Evolutionary conservation across 106 monocot species (phyloP).

Genomic region (Dioscorea dumetorum): DNA sequence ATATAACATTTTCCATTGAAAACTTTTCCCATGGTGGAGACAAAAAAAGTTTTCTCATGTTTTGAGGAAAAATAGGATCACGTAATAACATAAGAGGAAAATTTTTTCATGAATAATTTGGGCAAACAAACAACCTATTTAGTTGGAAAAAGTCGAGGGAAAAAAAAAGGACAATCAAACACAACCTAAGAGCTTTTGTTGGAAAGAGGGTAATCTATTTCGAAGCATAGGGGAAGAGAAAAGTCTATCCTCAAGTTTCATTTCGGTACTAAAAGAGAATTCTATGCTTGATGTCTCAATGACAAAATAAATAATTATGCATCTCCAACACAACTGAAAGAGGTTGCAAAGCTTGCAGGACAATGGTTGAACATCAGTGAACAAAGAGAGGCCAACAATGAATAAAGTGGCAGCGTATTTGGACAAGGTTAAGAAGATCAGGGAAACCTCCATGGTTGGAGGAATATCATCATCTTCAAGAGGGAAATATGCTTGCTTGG

Average conservation of each 20-base stretch:
- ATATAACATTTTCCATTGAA: too few species aligned
- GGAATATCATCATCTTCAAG: too few species aligned
- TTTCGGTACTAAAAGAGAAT: slow-evolving; percentile 3
- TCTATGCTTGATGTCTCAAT: not conserved
- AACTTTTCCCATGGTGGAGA: too few species aligned
- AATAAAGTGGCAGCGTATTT: slow-evolving; percentile 20
- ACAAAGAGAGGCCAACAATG: slow-evolving; percentile 29
- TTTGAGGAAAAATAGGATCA: too few species aligned
- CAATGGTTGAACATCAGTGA: slow-evolving; percentile 12
- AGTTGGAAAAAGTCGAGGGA: too few species aligned
- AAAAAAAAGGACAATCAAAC: too few species aligned
- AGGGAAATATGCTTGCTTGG: too few species aligned
- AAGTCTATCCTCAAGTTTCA: not conserved
- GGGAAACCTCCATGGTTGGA: not conserved
- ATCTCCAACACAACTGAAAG: not conserved
- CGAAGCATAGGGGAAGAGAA: slow-evolving; percentile 2
- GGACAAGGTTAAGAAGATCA: slow-evolving; percentile 13
- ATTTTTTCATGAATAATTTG: too few species aligned
- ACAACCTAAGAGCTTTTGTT: slow-evolving; percentile 22
- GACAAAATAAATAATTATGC: not conserved
- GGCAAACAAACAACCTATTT: too few species aligned
- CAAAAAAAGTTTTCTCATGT: too few species aligned
- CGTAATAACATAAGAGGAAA: too few species aligned
- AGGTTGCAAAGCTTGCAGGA: slow-evolving; percentile 4
- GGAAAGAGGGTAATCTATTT: slow-evolving; percentile 6